Conservation (phyloP, 2,329 filamentous ascomycete species). For the Tolypocladium cylindrosporum region DNA sequence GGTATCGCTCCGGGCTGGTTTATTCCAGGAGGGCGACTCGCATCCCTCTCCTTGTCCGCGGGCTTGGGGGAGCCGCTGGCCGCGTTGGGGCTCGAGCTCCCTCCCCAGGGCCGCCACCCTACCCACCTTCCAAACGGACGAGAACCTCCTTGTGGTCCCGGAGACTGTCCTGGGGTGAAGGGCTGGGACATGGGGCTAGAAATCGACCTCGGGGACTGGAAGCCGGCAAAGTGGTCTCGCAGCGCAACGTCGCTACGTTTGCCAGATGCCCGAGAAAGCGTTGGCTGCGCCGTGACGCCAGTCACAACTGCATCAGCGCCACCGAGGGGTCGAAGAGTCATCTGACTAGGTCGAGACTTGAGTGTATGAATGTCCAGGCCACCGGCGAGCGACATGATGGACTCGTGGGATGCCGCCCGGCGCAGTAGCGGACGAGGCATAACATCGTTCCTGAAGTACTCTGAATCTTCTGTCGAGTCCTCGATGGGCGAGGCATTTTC, state of each 20-base stretch:
- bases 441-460: constrained; percentile 21
- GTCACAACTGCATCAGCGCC: constrained; percentile 46
- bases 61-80: constrained; percentile 7
- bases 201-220: constrained; percentile 21
- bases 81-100: constrained; percentile 6
- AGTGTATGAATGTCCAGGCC: constrained; percentile 87
- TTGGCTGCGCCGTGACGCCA: constrained; percentile 49
- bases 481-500: constrained; percentile 22
- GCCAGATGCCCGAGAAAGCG: constrained; percentile 34
- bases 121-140: constrained; percentile 31
- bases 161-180: constrained; percentile 13
- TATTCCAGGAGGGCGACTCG: constrained; percentile 56
- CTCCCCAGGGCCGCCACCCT: constrained; percentile 40
- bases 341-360: constrained; percentile 64
- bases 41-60: constrained; percentile 18
- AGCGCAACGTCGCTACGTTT: constrained; percentile 45
- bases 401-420: constrained; percentile 71
- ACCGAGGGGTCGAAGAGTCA: constrained; percentile 47
- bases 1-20: constrained; percentile 69
- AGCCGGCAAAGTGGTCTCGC: constrained; percentile 41
- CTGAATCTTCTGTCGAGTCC: constrained; percentile 21
- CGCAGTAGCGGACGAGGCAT: constrained; percentile 41
- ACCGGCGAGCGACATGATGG: constrained; percentile 75
- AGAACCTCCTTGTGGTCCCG: constrained; percentile 12
- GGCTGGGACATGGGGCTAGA: constrained; percentile 21